A percentile compares a stretch with the other conserved stretches of the same genome.
Evolutionary conservation across 2,329 filamentous ascomycete genomes (phyloP).

Genomic region (Penicillium expansum): DNA sequence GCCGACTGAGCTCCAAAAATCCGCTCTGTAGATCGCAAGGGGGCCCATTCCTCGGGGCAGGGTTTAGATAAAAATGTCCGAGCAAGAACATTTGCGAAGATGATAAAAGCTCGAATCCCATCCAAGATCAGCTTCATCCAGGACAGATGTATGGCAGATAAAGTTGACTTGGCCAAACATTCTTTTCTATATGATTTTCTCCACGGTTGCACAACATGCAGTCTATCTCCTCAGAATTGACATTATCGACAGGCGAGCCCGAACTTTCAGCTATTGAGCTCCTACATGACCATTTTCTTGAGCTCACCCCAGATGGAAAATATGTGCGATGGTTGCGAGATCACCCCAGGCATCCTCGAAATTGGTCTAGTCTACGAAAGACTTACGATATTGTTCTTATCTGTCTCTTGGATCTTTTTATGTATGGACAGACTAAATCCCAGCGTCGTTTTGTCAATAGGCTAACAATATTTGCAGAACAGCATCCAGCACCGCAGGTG

Average conservation of each 20-base stretch:
- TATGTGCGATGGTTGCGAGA: slow-evolving; percentile 32
- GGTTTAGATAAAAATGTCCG: slow-evolving; percentile 3
- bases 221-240: slow-evolving; percentile 3
- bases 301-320: slow-evolving; percentile 30
- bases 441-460: too few relatives aligned
- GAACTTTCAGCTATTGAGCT: slow-evolving; percentile 16
- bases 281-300: slow-evolving; percentile 27
- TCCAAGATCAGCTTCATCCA: background rate
- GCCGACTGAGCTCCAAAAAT: background rate
- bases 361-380: slow-evolving; percentile 31
- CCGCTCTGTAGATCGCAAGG: slow-evolving; percentile 5
- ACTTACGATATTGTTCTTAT: slow-evolving; percentile 29
- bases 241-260: slow-evolving; percentile 7
- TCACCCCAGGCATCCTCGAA: slow-evolving; percentile 33
- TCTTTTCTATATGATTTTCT: background rate
- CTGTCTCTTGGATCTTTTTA: slow-evolving; percentile 34
- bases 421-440: slow-evolving; percentile 21
- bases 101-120: slow-evolving; percentile 7
- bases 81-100: background rate
- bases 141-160: background rate
- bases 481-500: slow-evolving; percentile 36
- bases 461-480: slow-evolving; percentile 28
- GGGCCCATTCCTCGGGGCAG: slow-evolving; percentile 7
- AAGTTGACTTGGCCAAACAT: background rate
- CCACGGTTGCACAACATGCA: slow-evolving; percentile 13